Evolutionary conservation across 2,329 filamentous ascomycete genomes (phyloP).

Genomic region (Dendryphion nanum): DNA sequence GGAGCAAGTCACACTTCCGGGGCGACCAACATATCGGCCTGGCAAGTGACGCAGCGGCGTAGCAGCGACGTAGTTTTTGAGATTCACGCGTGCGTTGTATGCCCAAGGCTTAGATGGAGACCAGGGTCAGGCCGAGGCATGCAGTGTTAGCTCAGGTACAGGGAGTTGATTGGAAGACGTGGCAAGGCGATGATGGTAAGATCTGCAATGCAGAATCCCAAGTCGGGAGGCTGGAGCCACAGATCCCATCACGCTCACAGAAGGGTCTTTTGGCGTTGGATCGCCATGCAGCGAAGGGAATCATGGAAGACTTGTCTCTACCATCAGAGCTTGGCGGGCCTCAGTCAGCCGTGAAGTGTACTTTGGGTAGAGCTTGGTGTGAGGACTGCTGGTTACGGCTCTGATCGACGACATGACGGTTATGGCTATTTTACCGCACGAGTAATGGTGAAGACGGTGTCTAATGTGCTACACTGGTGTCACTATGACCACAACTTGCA

Average conservation of each 20-base stretch:
- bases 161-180: constrained; percentile 22
- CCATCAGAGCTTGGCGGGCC: constrained; percentile 6
- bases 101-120: constrained; percentile 11
- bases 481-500: too few relatives aligned
- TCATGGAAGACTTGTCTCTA: constrained; percentile 7
- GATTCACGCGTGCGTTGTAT: constrained; percentile 2
- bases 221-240: constrained; percentile 23
- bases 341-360: too few relatives aligned
- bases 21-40: too few relatives aligned
- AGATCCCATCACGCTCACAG: constrained; percentile 7
- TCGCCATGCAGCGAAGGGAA: background rate
- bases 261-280: constrained; percentile 5
- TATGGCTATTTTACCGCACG: constrained; percentile 1
- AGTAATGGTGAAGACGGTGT: too few relatives aligned
- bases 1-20: too few relatives aligned
- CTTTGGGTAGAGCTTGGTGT: too few relatives aligned
- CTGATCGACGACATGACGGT: constrained; percentile 10
- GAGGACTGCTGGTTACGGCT: constrained; percentile 6
- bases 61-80: too few relatives aligned
- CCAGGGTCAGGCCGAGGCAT: constrained; percentile 12
- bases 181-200: constrained; percentile 22
- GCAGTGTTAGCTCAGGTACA: constrained; percentile 28
- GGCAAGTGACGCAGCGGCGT: constrained; percentile 4
- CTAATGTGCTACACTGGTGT: too few relatives aligned
- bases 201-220: constrained; percentile 19